Evolutionary conservation across 2,329 filamentous ascomycete genomes (phyloP).

Genomic region (Colletotrichum neosansevieriae): DNA sequence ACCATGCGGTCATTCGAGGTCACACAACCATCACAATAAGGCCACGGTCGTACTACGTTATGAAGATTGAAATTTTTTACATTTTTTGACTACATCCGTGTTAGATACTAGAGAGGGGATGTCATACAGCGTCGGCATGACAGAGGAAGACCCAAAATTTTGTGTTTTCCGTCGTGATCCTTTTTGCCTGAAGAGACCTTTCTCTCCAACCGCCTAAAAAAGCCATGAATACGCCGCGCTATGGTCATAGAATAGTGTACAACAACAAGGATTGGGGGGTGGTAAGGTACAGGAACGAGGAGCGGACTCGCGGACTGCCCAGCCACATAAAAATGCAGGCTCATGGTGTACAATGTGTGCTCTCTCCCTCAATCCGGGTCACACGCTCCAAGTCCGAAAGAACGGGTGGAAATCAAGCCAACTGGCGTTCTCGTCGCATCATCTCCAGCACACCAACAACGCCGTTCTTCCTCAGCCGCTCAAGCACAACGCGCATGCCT

Average conservation of each 20-base stretch:
- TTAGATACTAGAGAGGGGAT: constrained; percentile 55
- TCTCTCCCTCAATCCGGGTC: constrained; percentile 17
- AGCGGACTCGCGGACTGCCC: constrained; percentile 15
- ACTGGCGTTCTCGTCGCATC: constrained; percentile 57
- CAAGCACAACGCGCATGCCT: constrained; percentile 85
- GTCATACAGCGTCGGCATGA: constrained; percentile 46
- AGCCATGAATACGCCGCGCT: constrained; percentile 52
- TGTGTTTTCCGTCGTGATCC: constrained; percentile 27
- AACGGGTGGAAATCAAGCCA: constrained; percentile 21
- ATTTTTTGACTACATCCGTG: constrained; percentile 20
- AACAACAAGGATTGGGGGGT: constrained; percentile 37
- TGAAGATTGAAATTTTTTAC: constrained; percentile 13
- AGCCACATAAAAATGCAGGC: constrained; percentile 10
- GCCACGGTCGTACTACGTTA: background rate
- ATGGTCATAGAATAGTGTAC: constrained; percentile 49
- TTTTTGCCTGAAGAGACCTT: constrained; percentile 24
- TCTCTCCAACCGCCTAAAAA: constrained; percentile 26
- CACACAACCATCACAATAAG: background rate
- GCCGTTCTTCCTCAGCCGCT: constrained; percentile 72
- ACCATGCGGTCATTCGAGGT: background rate
- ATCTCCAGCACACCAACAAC: constrained; percentile 70
- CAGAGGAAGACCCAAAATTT: constrained; percentile 27
- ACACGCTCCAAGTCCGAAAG: constrained; percentile 19
- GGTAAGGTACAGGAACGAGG: constrained; percentile 21
- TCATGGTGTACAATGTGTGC: constrained; percentile 31